Base-by-base conservation (phyloP, 805 yeast species). In the Ogataea wickerhamii region DNA sequence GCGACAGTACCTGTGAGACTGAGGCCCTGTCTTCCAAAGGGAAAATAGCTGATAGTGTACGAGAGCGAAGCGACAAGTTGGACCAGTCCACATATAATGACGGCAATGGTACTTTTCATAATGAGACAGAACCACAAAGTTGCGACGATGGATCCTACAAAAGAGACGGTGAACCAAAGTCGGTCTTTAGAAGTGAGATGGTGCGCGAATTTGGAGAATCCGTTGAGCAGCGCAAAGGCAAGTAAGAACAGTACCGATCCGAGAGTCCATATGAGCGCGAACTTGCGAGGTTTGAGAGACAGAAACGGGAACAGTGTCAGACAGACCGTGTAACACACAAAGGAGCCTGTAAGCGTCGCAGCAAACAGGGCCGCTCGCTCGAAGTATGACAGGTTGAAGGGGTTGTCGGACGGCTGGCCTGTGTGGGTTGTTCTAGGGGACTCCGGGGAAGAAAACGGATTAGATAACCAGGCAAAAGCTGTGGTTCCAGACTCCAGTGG, bases 21-120 rank as follows among this genome's bases (percentile, higher is more conserved):
- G 33, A 80, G 53, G 8, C 89, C 81, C 42, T 80, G 79, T 4
- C 86, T 80, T 7, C 97, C 96, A 66, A 87, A 80, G 12, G 97
- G 97, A 72, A 89, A 89, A 61, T 89, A 89, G 48, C 94, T 83
- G 24, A 88, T 71, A 0, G 87, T 79, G 57, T 88, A 89, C 69
- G 87, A 86, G 10, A 86, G 52, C 13, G 88, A 85, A 4, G 96
- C 86, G 34, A 89, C 56, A n/a, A 87, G 62, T 59, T 89, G 96
- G 4, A 83, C 55, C 1, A 80, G 60, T 36, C 87, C 80, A 24
- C 87, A 78, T 10, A 85, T 51, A 3, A 89, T 63, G 1, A 95
- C 86, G 32, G 85, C 64, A 4, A 89, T 45, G 1, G 91, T 76
- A 37, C 80, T 74, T 47, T 78, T 80, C 53, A 76, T 57, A 18